Evolutionary conservation across 73 alveolate genomes (phyloP).

Genomic region (Paramecium caudatum): DNA sequence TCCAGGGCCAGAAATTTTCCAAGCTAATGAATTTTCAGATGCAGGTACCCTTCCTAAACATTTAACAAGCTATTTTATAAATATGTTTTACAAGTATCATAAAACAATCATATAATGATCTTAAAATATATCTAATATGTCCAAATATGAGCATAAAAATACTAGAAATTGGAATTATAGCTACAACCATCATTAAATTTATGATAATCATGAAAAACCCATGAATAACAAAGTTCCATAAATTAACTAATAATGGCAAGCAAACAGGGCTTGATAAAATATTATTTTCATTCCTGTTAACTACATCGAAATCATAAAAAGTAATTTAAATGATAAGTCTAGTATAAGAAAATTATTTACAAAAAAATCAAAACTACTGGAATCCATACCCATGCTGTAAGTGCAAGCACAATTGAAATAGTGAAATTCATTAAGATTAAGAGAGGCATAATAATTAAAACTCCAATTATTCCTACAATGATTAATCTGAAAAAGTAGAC

Average conservation of each 20-base stretch:
- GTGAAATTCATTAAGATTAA: constrained; percentile 62
- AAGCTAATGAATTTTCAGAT: constrained; percentile 78
- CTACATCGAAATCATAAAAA: background rate
- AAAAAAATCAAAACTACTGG: background rate
- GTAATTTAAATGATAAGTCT: background rate
- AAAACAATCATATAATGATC: constrained; percentile 78
- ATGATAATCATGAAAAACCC: background rate
- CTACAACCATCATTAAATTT: background rate
- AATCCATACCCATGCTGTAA: constrained; percentile 66
- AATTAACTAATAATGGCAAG: background rate
- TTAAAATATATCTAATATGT: constrained; percentile 74
- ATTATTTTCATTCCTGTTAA: background rate
- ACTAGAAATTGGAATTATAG: constrained; percentile 74
- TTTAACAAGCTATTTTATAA: constrained; percentile 52
- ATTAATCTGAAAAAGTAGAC: constrained; percentile 76
- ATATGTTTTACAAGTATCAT: constrained; percentile 24
- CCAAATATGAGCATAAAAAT: constrained; percentile 72
- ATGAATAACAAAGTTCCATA: background rate
- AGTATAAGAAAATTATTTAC: background rate
- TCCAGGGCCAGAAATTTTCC: constrained; percentile 83
- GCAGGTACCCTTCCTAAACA: constrained; percentile 80
- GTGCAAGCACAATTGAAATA: constrained; percentile 48
- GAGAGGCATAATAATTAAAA: constrained; percentile 58
- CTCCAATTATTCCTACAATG: constrained; percentile 72
- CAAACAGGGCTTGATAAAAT: background rate